These are phyloP conservation scores for Dillenia turbinata DNA, from an alignment of 164 flowering plant genomes.

Conservation along the genomic window DNA sequence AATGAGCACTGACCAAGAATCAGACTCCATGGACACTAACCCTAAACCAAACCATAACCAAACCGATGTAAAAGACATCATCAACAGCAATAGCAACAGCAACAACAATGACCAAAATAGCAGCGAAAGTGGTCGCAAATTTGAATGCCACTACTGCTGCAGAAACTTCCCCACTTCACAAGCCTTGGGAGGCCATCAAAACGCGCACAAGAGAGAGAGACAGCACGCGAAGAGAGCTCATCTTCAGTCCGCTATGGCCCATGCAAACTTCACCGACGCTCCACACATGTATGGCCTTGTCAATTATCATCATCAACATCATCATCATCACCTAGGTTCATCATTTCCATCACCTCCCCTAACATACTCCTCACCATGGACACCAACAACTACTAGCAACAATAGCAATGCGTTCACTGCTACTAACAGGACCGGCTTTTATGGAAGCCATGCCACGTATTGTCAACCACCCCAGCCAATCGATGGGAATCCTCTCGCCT, in stretches of 20 bases:
- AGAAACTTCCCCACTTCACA: slow-evolving; percentile 84
- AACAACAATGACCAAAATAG: slow-evolving; percentile 7
- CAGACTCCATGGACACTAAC: slow-evolving; percentile 26
- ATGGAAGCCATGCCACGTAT: slow-evolving; percentile 23
- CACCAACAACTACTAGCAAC: slow-evolving; percentile 3
- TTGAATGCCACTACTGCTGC: slow-evolving; percentile 81
- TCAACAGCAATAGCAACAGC: not conserved
- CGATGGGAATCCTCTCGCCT: slow-evolving; percentile 62
- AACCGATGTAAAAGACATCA: not conserved
- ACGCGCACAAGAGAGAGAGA: slow-evolving; percentile 84
- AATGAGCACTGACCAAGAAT: slow-evolving; percentile 11
- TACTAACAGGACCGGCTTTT: slow-evolving; percentile 15
- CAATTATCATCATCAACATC: slow-evolving; percentile 15
- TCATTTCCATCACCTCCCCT: slow-evolving; percentile 9
- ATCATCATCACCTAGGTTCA: slow-evolving; percentile 17
- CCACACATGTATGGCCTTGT: slow-evolving; percentile 47
- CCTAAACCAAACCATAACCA: not conserved
- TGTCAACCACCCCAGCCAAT: slow-evolving; percentile 31
- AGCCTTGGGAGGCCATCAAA: slow-evolving; percentile 91
- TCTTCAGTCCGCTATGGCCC: slow-evolving; percentile 62
- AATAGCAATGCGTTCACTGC: slow-evolving; percentile 2
- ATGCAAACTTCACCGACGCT: slow-evolving; percentile 30
- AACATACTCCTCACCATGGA: slow-evolving; percentile 29
- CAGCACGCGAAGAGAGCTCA: slow-evolving; percentile 71
- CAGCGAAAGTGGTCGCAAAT: slow-evolving; percentile 33